Evolutionary conservation across 2,329 filamentous ascomycete species (phyloP), one percentile per base, ranked within the genome.

Genomic region (Sporothrix humicola): DNA sequence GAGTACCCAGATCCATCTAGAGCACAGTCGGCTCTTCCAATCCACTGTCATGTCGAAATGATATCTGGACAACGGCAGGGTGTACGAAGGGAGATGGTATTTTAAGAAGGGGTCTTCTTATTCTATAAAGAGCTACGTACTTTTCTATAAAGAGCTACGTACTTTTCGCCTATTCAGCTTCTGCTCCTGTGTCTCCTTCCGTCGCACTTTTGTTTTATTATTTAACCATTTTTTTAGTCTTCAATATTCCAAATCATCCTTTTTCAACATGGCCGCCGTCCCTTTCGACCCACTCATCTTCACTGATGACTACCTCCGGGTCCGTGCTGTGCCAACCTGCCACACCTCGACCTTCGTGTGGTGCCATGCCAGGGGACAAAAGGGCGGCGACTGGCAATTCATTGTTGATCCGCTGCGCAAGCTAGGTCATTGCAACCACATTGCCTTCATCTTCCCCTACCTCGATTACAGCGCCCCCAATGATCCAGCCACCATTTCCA

Each of bases 381-480:
- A 69, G 46, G 66, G 66, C 20, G 48, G 48, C 66, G 66, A 69
- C 66, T 69, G 66, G 65, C 46, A 69, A 17, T 54, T 56, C 23
- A 69, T 69, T 1, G 66, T 69, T 17, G 66, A 56, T 15, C 66
- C 66, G 15, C 66, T 69, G 26, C 66, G 66, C 20, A 17, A 44
- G 26, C 66, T 69, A 7, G 66, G 66, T 26, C 66, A 69, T 26
- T 69, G 66, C 66, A 69, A 69, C 46, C 66, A 69, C 66, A 69
- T 69, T 42, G 66, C 66, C 66, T 69, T 69, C 31, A 69, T 69
- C 46, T 69, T 69, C 15, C 66, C 66, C 48, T 69, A 69, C 31
- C 66, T 69, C 26, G 66, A 69, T 31, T 69, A 54, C 17, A 52
- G 65, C 65, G 65, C 17, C 44, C 44, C 63, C 46, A 46, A 48